Base-by-base conservation (phyloP, 306 rosid genomes). In the Trichosanthes truncata region DNA sequence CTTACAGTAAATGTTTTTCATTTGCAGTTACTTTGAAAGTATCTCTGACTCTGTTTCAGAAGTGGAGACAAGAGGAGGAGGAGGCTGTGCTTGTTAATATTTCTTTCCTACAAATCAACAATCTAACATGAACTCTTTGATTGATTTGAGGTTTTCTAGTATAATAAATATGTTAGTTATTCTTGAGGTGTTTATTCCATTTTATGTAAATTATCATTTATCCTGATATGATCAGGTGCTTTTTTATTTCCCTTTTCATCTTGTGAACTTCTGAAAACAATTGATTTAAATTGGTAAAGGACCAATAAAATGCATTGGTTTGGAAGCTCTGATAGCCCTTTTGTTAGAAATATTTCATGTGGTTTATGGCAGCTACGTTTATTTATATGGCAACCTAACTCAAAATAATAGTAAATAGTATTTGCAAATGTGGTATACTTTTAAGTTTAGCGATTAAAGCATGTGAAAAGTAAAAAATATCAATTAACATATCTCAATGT, bases 11-110 rank as follows among this genome's bases (percentile, higher is more conserved):
- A 43, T 33, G 2, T 21, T 7, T 25, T 41, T 69, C 18, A 52
- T 78, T 57, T 73, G 85, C 95, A 94, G 98, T 77, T 91, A 87
- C 88, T 89, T 86, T 81, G 87, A 80, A 21, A 96, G 97, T 69
- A 92, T 94, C 6, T 87, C 97, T 25, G 95, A 92, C 80, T 78
- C 93, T 9, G 85, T 84, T 77, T 91, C 98, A 48, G 98, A 87
- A 73, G 69, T 79, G 45, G 97, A 94, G 41, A 92, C 76, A 43
- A 48, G 77, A 46, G 77, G 77, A 68, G 75, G 89, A 84, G 88
- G 90, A 79, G 84, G 90, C 23, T 92, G 98, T 82, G 92, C 93
- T 53, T 94, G 98, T 82, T 94, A 80, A 87, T 60, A 77, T 73
- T 55, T 46, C 25, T 13, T 9, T 40, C 3, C 18, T 43, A 14